phyloP scores from a whole-genome alignment of 352 stramenopile species.

The Phytophthora kernoviae region DNA sequence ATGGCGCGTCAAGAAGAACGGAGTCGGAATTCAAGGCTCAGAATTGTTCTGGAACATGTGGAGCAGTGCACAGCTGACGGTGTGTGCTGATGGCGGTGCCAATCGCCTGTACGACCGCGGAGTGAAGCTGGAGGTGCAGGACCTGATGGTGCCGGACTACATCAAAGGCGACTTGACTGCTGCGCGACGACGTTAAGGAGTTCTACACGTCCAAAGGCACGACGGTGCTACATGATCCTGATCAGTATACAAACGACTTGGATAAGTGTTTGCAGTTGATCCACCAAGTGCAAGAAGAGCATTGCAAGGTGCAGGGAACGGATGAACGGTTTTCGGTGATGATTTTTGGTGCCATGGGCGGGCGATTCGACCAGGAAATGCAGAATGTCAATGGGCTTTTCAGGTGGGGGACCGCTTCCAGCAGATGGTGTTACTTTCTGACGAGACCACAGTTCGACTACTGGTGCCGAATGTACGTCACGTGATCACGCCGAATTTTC shows the following conservation, averaged over 20 bases:
- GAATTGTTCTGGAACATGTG: conserved; percentile 79
- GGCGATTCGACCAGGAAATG: conserved; percentile 98
- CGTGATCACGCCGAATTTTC: conserved; percentile 81
- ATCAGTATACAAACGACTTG: conserved; percentile 95
- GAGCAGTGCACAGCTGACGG: conserved; percentile 60
- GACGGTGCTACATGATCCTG: conserved; percentile 73
- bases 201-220: conserved; percentile 84
- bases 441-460: conserved; percentile 90
- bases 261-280: conserved; percentile 90
- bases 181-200: conserved; percentile 80
- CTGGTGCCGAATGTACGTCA: conserved; percentile 65
- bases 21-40: conserved; percentile 18
- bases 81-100: conserved; percentile 96
- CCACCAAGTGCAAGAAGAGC: conserved; percentile 39
- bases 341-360: conserved; percentile 95
- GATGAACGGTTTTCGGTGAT: conserved; percentile 67
- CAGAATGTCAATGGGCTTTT: conserved; percentile 94
- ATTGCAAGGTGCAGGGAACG: conserved; percentile 20
- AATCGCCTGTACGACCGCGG: conserved; percentile 93
- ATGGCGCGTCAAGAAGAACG: conserved; percentile 41
- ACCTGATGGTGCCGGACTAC: conserved; percentile 78
- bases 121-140: conserved; percentile 35
- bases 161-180: conserved; percentile 96
- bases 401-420: conserved; percentile 85
- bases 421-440: conserved; percentile 87